A percentile compares a stretch with the other conserved stretches of the same genome.
Evolutionary conservation across 2,329 filamentous ascomycete species (phyloP).

Genomic region (Penicillium sp.): DNA sequence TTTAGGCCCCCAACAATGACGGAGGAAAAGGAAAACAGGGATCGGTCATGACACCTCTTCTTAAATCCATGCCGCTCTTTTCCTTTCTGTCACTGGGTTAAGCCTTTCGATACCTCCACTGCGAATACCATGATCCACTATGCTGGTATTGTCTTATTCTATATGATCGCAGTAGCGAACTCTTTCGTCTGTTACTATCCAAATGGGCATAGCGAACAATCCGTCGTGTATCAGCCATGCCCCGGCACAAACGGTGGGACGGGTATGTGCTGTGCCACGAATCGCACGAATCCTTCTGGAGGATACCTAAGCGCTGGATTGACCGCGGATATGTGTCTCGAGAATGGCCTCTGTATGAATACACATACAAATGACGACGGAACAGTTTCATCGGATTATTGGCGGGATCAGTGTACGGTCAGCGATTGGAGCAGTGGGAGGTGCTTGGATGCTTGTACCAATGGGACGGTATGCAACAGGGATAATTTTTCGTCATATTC

Average conservation of each 20-base stretch:
- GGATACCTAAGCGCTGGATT: not conserved
- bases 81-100: too few relatives aligned
- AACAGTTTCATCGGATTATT: not conserved
- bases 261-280: slow-evolving; percentile 1
- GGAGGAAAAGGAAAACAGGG: too few relatives aligned
- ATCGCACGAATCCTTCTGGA: slow-evolving; percentile 1
- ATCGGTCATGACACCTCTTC: too few relatives aligned
- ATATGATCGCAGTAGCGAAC: too few relatives aligned
- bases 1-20: too few relatives aligned
- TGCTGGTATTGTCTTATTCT: too few relatives aligned
- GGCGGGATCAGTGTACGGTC: not conserved
- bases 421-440: not conserved
- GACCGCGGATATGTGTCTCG: slow-evolving; percentile 1
- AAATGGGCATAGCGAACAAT: too few relatives aligned
- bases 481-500: not conserved
- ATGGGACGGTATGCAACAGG: not conserved
- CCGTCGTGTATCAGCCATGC: not conserved
- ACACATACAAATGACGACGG: not conserved
- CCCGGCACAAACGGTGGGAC: not conserved
- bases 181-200: too few relatives aligned
- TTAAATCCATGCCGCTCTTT: too few relatives aligned
- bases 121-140: too few relatives aligned
- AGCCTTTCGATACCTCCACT: too few relatives aligned
- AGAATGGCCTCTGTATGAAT: not conserved
- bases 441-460: not conserved